Evolutionary conservation across 2,329 filamentous ascomycete genomes (phyloP).

Genomic region (Claviceps sp.): DNA sequence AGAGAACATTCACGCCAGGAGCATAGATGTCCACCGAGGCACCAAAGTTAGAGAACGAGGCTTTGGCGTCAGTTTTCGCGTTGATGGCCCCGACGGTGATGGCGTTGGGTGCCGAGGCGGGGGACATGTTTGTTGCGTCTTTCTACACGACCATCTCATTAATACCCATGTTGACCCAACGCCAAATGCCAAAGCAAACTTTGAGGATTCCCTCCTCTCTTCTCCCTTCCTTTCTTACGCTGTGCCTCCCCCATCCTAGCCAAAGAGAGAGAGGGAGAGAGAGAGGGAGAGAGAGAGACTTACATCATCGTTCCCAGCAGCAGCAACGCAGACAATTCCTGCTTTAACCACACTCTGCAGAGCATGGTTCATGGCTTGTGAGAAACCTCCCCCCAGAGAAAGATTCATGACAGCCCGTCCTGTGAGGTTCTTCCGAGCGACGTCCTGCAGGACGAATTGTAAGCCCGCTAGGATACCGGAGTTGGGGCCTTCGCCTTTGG

Average conservation of each 20-base stretch:
- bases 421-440: constrained; percentile 22
- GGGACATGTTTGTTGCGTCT: constrained; percentile 37
- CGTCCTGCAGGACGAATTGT: constrained; percentile 39
- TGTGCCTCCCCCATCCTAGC: too few species aligned
- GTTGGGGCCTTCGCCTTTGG: constrained; percentile 22
- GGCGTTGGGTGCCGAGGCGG: constrained; percentile 40
- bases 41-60: constrained; percentile 48
- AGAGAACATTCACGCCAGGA: constrained; percentile 40
- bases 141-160: constrained; percentile 13
- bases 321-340: constrained; percentile 44
- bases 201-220: too few species aligned
- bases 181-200: too few species aligned
- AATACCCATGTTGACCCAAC: too few species aligned
- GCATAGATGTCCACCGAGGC: constrained; percentile 38
- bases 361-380: constrained; percentile 39
- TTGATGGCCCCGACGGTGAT: constrained; percentile 49
- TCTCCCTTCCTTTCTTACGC: too few species aligned
- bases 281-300: constrained; percentile 5
- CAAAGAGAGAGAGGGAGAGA: too few species aligned
- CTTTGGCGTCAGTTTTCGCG: constrained; percentile 31
- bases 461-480: constrained; percentile 42
- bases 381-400: constrained; percentile 41
- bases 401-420: constrained; percentile 51
- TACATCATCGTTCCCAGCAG: constrained; percentile 44
- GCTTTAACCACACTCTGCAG: constrained; percentile 34